Evolutionary conservation across 306 rosid species (phyloP).

Genomic region (Quercus wislizeni): DNA sequence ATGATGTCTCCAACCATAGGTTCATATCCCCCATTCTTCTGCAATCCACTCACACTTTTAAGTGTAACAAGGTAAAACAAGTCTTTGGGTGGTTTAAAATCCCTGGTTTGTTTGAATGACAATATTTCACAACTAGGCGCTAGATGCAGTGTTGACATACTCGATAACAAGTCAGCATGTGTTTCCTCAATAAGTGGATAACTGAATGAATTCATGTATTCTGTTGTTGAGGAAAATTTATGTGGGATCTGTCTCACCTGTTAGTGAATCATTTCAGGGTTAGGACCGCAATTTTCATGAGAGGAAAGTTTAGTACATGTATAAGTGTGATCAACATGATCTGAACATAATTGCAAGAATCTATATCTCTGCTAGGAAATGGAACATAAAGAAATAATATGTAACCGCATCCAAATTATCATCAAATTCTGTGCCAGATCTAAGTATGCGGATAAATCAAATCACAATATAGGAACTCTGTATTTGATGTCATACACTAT

Average conservation of each 20-base stretch:
- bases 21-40: conserved; percentile 22
- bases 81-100: conserved; percentile 8
- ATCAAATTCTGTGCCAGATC: too few relatives aligned
- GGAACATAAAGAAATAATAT: too few relatives aligned
- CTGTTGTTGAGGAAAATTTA: conserved; percentile 26
- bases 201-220: conserved; percentile 45
- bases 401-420: too few relatives aligned
- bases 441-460: too few relatives aligned
- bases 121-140: conserved; percentile 39
- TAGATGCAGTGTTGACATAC: conserved; percentile 21
- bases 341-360: neutral
- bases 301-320: neutral
- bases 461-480: too few relatives aligned
- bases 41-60: neutral
- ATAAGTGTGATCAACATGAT: neutral
- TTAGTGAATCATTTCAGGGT: neutral
- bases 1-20: conserved; percentile 50
- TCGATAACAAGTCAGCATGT: conserved; percentile 41
- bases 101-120: neutral
- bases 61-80: conserved; percentile 21
- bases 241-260: conserved; percentile 51
- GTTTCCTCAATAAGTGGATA: conserved; percentile 56
- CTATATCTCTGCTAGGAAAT: neutral
- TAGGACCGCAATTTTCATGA: neutral
- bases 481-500: too few relatives aligned